Conservation (phyloP, 495 filamentous ascomycete genomes). For the Podospora tetraspora region DNA sequence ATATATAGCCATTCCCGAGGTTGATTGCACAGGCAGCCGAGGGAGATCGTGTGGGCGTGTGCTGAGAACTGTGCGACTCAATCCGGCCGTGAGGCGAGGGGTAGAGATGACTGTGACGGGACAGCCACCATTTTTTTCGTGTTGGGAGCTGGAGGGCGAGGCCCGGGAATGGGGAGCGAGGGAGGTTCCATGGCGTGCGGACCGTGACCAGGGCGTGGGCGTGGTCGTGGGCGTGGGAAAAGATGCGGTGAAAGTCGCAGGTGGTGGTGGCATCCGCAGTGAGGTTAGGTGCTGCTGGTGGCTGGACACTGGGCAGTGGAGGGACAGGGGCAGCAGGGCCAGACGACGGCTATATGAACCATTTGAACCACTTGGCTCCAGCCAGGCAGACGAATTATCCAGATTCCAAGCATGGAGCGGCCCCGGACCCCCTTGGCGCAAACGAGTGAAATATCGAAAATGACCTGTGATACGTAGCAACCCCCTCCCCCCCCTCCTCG, state of each 20-base stretch:
- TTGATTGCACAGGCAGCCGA: not conserved
- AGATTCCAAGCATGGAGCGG: not conserved
- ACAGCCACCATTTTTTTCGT: not conserved
- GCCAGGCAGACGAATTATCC: constrained; percentile 8
- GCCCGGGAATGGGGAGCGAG: not conserved
- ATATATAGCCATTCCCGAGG: constrained; percentile 13
- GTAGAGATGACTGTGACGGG: not conserved
- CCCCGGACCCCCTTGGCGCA: not conserved
- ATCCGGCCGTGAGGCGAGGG: not conserved
- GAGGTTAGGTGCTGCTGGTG: not conserved
- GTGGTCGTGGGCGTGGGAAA: not conserved
- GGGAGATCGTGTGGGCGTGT: not conserved
- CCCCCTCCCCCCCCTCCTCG: not conserved
- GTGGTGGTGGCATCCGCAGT: no score
- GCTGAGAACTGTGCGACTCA: not conserved
- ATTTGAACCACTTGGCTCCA: constrained; percentile 18
- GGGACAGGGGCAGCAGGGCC: constrained; percentile 10
- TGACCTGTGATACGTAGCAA: constrained; percentile 1
- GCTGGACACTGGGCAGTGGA: not conserved
- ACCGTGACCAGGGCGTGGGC: not conserved
- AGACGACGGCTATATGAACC: constrained; percentile 13
- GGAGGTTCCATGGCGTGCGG: not conserved
- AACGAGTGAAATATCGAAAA: not conserved
- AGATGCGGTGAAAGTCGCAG: constrained; percentile 9
- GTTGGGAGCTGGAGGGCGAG: not conserved